These are phyloP conservation scores for Isoetes taiwanensis DNA, from an alignment of 75 land plant genomes.

Conservation along the genomic window DNA sequence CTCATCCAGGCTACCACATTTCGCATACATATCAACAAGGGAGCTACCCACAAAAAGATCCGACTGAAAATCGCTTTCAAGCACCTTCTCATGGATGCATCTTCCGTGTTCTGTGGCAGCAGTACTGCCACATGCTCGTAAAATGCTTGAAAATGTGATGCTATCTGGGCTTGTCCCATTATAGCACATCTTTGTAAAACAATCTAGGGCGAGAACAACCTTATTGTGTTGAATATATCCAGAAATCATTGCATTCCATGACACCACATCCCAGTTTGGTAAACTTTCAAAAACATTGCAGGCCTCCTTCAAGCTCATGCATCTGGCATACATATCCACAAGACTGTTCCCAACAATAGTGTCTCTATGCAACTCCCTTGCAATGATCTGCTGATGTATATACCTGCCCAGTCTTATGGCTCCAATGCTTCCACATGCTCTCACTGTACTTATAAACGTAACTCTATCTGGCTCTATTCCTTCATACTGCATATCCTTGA, in stretches of 20 bases:
- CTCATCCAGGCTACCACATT: too few relatives aligned
- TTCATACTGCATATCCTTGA: background rate
- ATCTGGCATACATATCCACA: conserved; percentile 30
- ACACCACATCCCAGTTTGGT: conserved; percentile 11
- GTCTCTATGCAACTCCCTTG: conserved; percentile 19
- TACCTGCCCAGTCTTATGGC: background rate
- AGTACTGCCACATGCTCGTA: too few relatives aligned
- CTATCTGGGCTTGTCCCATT: too few relatives aligned
- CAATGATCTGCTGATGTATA: conserved; percentile 18
- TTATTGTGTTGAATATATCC: too few relatives aligned
- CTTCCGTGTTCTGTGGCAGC: too few relatives aligned
- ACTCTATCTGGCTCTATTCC: background rate
- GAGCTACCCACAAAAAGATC: too few relatives aligned
- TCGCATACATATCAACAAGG: too few relatives aligned
- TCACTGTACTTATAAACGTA: background rate
- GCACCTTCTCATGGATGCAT: too few relatives aligned
- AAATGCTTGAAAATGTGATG: too few relatives aligned
- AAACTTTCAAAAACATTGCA: conserved; percentile 31
- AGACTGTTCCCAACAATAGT: conserved; percentile 28
- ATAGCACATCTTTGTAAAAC: too few relatives aligned
- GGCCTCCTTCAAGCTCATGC: conserved; percentile 27
- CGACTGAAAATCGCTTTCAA: too few relatives aligned
- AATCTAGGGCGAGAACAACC: too few relatives aligned
- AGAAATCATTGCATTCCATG: conserved; percentile 27
- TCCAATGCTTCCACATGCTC: background rate